Evolutionary conservation across 164 flowering plant genomes (phyloP), one percentile per base, ranked within the genome.

Genomic region (Magnolia officinalis): DNA sequence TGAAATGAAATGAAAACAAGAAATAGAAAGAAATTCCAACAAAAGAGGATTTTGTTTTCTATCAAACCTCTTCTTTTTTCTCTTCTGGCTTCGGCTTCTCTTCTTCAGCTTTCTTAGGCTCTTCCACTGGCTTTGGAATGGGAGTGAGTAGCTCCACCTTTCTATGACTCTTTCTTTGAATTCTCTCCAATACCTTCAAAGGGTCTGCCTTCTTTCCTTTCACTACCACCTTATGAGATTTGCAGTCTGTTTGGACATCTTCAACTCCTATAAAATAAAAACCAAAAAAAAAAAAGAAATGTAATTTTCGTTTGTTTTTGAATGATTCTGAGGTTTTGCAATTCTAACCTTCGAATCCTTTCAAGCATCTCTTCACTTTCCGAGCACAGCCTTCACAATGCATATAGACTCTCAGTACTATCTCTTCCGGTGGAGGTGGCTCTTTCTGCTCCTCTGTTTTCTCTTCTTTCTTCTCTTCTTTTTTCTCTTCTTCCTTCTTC

Each of bases 361-460:
- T 89, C 72, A 92, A 89, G 49, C 87, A 82, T 51, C 85, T 67
- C 20, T 85, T 86, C 77, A 92, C 90, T 77, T 92, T 92, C 61
- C 84, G 84, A 11, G 97, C 95, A 70, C 97, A 92, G 0, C 95
- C 95, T 74, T 92, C 94, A 58, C 97, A 92, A 87, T 92, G 97
- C 97, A 92, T 91, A 89, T 80, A 90, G 14, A 92, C 92, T 67
- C 73, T 86, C 70, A 91, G 79, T 13, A 89, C 86, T 50, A 91
- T 86, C 68, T 90, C 92, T 59, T 74, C 88, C 1, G 90, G 92
- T 19, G 90, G 89, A 19, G 90, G 89, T 0, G 82, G 83, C 29
- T 85, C 52, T 16, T 75, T 79, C 59, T 74, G 70, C 76, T 73
- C 84, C 67, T 75, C 82, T 2, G 73, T 16, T 37, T 85, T 76